A percentile compares a stretch with the other conserved stretches of the same genome.
These are phyloP conservation scores for Cladosporium sp. DNA, from an alignment of 2,329 filamentous ascomycete genomes.

Conservation along the genomic window DNA sequence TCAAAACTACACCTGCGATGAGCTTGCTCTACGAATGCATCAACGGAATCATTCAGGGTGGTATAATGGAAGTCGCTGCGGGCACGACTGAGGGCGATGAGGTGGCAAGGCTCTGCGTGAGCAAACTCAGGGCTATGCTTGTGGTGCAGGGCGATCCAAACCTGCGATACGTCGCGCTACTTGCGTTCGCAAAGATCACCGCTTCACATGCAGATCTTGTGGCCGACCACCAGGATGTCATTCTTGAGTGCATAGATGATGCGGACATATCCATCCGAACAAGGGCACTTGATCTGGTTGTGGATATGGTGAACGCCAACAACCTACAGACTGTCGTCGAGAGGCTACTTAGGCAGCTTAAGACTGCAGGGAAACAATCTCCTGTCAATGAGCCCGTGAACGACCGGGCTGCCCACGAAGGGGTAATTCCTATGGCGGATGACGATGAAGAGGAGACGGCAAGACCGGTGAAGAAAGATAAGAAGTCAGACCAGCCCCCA, in stretches of 20 bases:
- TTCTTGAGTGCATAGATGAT: constrained; percentile 93
- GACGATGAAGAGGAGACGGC: constrained; percentile 55
- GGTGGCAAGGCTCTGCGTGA: constrained; percentile 86
- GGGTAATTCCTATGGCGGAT: constrained; percentile 48
- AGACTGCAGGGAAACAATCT: constrained; percentile 57
- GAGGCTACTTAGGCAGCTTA: constrained; percentile 78
- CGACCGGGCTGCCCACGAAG: constrained; percentile 40
- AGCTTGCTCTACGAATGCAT: constrained; percentile 98
- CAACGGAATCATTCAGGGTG: constrained; percentile 95
- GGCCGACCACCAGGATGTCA: constrained; percentile 89
- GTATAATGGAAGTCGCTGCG: constrained; percentile 79
- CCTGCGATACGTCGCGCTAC: constrained; percentile 90
- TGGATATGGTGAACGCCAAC: constrained; percentile 87
- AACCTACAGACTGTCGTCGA: constrained; percentile 81
- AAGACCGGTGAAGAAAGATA: constrained; percentile 49
- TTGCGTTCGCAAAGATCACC: constrained; percentile 95
- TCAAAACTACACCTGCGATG: constrained; percentile 93
- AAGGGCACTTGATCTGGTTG: constrained; percentile 83
- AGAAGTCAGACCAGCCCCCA: constrained; percentile 46
- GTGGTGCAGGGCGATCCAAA: constrained; percentile 92
- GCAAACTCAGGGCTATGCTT: constrained; percentile 89
- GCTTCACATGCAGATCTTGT: constrained; percentile 82
- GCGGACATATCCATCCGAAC: constrained; percentile 92
- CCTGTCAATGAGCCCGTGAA: constrained; percentile 41
- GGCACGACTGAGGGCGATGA: constrained; percentile 80